Conservation (phyloP, 2,329 filamentous ascomycete species). For the Fusarium sp. region DNA sequence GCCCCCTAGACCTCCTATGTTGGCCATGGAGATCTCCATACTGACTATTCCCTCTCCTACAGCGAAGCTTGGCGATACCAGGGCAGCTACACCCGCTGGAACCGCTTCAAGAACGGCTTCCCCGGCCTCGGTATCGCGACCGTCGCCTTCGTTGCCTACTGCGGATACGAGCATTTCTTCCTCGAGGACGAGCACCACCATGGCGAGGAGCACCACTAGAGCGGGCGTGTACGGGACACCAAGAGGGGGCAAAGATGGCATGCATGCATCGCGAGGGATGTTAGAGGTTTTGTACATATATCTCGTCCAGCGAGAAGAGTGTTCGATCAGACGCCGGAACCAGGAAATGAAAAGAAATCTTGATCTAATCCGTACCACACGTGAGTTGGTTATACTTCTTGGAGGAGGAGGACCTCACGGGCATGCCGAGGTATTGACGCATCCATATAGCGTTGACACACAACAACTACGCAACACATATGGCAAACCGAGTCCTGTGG, state of each 20-base stretch:
- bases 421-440: background rate
- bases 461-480: background rate
- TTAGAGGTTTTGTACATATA: constrained; percentile 43
- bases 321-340: constrained; percentile 34
- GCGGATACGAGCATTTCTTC: constrained; percentile 90
- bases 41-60: constrained; percentile 32
- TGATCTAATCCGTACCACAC: background rate
- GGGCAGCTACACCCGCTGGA: constrained; percentile 87
- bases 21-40: background rate
- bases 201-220: constrained; percentile 68
- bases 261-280: constrained; percentile 16
- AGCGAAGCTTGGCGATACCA: constrained; percentile 97
- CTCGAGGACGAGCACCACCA: constrained; percentile 76
- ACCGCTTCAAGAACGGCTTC: constrained; percentile 88
- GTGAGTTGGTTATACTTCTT: background rate
- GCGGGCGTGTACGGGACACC: constrained; percentile 19
- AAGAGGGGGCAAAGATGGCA: constrained; percentile 19
- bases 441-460: background rate
- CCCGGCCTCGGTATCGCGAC: constrained; percentile 93
- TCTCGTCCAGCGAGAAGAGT: constrained; percentile 28
- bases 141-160: constrained; percentile 91
- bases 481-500: background rate
- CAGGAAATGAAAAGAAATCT: constrained; percentile 36
- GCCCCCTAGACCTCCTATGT: background rate
- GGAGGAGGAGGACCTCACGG: background rate